A percentile compares a stretch with the other conserved stretches of the same genome.
These are phyloP conservation scores for Nidula microcarpa DNA, from an alignment of 768 basidiomycete genomes.

Conservation along the genomic window DNA sequence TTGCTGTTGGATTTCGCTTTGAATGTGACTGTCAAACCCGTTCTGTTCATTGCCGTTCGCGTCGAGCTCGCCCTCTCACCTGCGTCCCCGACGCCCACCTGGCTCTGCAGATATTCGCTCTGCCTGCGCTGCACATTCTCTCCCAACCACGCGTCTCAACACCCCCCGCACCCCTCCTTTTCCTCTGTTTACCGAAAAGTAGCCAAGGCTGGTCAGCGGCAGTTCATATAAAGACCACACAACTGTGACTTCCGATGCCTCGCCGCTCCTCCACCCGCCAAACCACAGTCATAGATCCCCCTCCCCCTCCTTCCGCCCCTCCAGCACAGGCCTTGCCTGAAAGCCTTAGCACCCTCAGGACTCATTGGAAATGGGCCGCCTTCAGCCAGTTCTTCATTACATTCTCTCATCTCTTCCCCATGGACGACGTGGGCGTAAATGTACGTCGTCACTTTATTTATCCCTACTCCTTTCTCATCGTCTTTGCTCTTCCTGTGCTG, in stretches of 20 bases:
- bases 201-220: not conserved
- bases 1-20: not conserved
- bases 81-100: too few species aligned
- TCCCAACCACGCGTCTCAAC: not conserved
- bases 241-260: conserved; percentile 38
- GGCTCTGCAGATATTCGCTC: too few species aligned
- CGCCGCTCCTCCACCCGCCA: conserved; percentile 47
- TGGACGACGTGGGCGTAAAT: conserved; percentile 64
- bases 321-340: conserved; percentile 21
- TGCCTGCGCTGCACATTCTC: too few species aligned
- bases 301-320: conserved; percentile 21
- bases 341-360: conserved; percentile 57
- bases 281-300: conserved; percentile 21
- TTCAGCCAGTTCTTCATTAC: conserved; percentile 89
- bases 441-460: conserved; percentile 33
- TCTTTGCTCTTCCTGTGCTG: not conserved
- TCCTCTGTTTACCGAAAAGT: not conserved
- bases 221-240: conserved; percentile 1
- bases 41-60: not conserved
- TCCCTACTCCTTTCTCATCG: conserved; percentile 4
- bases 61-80: not conserved
- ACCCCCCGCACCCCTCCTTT: not conserved
- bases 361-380: conserved; percentile 90
- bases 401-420: conserved; percentile 69
- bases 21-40: not conserved